Evolutionary conservation across 768 basidiomycete genomes (phyloP), one percentile per base, ranked within the genome.

Genomic region (Pulveroboletus sp.): DNA sequence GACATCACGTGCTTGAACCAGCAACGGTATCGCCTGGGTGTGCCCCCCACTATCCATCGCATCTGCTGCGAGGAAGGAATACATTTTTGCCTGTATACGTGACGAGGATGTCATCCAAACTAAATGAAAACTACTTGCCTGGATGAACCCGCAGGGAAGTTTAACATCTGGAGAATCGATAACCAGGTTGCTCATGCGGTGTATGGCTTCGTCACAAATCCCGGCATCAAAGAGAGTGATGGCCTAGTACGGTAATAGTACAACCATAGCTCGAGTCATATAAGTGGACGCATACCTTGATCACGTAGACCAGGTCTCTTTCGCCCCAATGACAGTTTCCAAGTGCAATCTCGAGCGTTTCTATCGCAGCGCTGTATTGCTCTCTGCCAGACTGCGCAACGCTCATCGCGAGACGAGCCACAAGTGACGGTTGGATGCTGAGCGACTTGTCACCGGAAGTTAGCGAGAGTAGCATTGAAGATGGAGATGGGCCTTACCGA

Each of bases 31-130:
- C 1, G 52, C 56, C 2, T 17, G 19, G 10, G 10, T 5, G 7
- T 49, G 40, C 4, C 59, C 43, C 17, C 1, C 43, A 25, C 13
- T 29, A 5, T n/a, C 24, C 34, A 44, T 38, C 12, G 50, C 48
- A 35, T 55, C 56, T 9, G 24, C 38, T 5, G 52, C 59, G 2
- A 52, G 52, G 17, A 48, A 23, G 34, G 36, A 3, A 38, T 52
- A 35, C 52, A 61, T 58, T 36, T 36, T 58, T 31, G 60, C 50
- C 59, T 61, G 17, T 6, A 7, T 11, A 13, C 17, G n/a, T 4
- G 24, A 1, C 52, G 21, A 47, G 39, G 6, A 19, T 32, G 1
- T 1, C n/a, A 37, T 6, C 16, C 1, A 25, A 37, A 34, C 2
- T 21, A n/a, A 5, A 36, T 13, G 9, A n/a, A 2, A 23, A 32